Conservation (phyloP, 2,329 filamentous ascomycete genomes). For the Sclerotinia sclerotiorum region DNA sequence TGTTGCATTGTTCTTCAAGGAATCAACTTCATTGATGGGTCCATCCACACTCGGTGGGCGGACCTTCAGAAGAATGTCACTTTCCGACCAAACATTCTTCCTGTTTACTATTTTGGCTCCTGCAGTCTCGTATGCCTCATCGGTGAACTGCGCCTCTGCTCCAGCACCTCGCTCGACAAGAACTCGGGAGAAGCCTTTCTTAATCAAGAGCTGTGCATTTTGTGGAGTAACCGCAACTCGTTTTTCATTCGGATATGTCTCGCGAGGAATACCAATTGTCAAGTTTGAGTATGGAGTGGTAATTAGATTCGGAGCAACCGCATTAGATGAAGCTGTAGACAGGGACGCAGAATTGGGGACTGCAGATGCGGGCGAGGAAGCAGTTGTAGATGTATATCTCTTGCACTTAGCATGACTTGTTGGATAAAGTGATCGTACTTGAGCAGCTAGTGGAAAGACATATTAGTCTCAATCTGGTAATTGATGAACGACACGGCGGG, state of each 20-base stretch:
- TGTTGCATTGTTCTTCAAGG: slow-evolving; percentile 67
- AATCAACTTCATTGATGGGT: slow-evolving; percentile 63
- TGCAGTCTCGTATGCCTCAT: slow-evolving; percentile 73
- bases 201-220: slow-evolving; percentile 77
- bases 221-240: slow-evolving; percentile 83
- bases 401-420: slow-evolving; percentile 5
- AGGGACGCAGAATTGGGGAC: not conserved
- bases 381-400: slow-evolving; percentile 13
- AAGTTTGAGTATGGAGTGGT: slow-evolving; percentile 64
- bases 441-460: slow-evolving; percentile 1
- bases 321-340: slow-evolving; percentile 16
- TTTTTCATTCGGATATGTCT: slow-evolving; percentile 75
- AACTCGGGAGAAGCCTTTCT: slow-evolving; percentile 79
- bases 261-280: slow-evolving; percentile 75
- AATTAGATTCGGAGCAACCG: slow-evolving; percentile 14
- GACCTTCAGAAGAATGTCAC: slow-evolving; percentile 83
- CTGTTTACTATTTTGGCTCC: slow-evolving; percentile 75
- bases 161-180: slow-evolving; percentile 82
- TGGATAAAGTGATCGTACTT: slow-evolving; percentile 9
- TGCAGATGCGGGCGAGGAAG: slow-evolving; percentile 1
- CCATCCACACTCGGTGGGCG: slow-evolving; percentile 65
- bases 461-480: slow-evolving; percentile 12
- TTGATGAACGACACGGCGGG: not conserved
- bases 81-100: slow-evolving; percentile 67
- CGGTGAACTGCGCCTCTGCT: slow-evolving; percentile 70